Percentiles rank a stretch among this genome's conserved stretches.
Conservation (phyloP, 805 yeast genomes). For the Teunomyces pallodes region DNA sequence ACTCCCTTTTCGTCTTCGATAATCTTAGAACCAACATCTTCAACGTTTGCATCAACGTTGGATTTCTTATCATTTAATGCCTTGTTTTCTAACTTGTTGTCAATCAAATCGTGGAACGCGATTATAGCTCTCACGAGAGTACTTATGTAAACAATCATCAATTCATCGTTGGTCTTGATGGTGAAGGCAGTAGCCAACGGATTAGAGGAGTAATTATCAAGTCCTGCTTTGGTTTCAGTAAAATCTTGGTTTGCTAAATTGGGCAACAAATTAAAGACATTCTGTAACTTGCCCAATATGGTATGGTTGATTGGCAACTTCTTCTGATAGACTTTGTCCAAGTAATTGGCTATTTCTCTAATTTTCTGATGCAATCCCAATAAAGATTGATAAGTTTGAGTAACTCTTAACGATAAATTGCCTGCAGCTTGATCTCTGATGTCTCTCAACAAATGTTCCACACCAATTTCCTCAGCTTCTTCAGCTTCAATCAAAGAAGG, state of each 20-base stretch:
- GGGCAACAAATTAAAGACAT: conserved; percentile 90
- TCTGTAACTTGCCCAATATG: conserved; percentile 89
- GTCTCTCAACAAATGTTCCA: conserved; percentile 91
- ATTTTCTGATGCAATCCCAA: conserved; percentile 81
- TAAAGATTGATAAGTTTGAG: conserved; percentile 85
- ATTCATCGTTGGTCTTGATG: conserved; percentile 90
- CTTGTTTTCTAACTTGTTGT: conserved; percentile 85
- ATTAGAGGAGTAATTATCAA: conserved; percentile 31
- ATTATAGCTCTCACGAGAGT: conserved; percentile 90
- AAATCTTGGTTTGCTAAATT: conserved; percentile 47
- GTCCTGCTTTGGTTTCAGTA: conserved; percentile 13
- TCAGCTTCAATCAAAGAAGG: conserved; percentile 95
- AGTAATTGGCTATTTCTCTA: conserved; percentile 71
- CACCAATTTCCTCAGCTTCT: conserved; percentile 99
- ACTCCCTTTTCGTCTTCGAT: conserved; percentile 1
- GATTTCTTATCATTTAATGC: conserved; percentile 27
- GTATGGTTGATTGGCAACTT: conserved; percentile 85
- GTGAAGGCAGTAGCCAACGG: conserved; percentile 80
- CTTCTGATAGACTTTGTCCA: conserved; percentile 68
- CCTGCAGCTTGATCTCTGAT: conserved; percentile 97
- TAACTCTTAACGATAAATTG: conserved; percentile 76
- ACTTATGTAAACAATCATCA: conserved; percentile 89
- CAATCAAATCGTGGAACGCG: conserved; percentile 95
- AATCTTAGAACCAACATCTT: not conserved
- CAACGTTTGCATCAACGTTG: not conserved